Base-by-base conservation (phyloP, 208 protist genomes). In the Vickermania ingenoplastis region DNA sequence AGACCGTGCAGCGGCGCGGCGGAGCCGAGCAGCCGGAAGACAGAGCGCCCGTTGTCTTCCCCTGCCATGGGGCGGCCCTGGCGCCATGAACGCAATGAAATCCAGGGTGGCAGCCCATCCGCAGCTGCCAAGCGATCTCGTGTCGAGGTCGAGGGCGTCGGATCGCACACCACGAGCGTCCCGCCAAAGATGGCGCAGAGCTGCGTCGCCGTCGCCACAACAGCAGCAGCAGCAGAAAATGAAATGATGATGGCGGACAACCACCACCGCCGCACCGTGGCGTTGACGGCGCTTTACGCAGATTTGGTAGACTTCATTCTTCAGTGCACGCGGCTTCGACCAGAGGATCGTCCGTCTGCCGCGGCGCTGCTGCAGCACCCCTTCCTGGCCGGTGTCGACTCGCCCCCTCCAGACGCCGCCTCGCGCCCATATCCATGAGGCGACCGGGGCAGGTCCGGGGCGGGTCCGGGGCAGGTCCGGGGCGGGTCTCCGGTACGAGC, bases 361-460 rank as follows among this genome's bases (percentile, higher is more conserved):
- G 80, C 75, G 52, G 71, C 85, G 30, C 57, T 93, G 17, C 70
- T 89, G 17, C 69, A 52, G 2, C 86, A 93, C 30, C 83, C 86
- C 2, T 90, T 93, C 56, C 60, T 92, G 2, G 67, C 52, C 0
- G 31, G 11, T n/a, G 25, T 22, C 41, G 25, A 7, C 54, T 5
- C 25, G n/a, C 4, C n/a, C n/a, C n/a, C n/a, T n/a, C n/a, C n/a
- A n/a, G n/a, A n/a, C n/a, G n/a, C n/a, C n/a, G n/a, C n/a, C n/a
- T n/a, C n/a, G n/a, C n/a, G n/a, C n/a, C n/a, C n/a, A n/a, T n/a
- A n/a, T n/a, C n/a, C n/a, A n/a, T n/a, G n/a, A n/a, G n/a, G n/a
- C n/a, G n/a, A n/a, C n/a, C n/a, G n/a, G n/a, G n/a, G n/a, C n/a
- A n/a, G n/a, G n/a, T n/a, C n/a, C n/a, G n/a, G n/a, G n/a, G n/a